Evolutionary conservation across 768 basidiomycete genomes (phyloP), one percentile per base, ranked within the genome.

Genomic region (Tricholoma bakamatsutake): DNA sequence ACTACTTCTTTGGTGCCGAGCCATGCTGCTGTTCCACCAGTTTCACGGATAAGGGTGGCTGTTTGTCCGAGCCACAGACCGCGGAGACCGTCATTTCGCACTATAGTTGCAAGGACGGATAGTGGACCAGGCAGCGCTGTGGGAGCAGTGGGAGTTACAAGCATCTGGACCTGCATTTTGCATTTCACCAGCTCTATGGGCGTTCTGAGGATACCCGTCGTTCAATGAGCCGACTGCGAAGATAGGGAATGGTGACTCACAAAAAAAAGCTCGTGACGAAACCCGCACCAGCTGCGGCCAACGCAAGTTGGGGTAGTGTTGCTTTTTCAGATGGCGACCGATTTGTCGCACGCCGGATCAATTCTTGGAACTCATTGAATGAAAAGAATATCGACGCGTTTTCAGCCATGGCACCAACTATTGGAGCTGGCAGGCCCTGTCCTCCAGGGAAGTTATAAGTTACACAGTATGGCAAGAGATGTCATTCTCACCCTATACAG

Each of bases 11-110:
- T 97, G 9, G 86, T 82, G 17, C 83, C 76, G 69, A 98, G 98
- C 96, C 96, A 98, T 1, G 92, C 88, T 0, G 88, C 84, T 4
- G 84, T 83, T 4, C 96, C 95, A 9, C 94, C 95, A 0, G 90
- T 91, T 68, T 98, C 96, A 18, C 96, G 89, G 30, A 98, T 81
- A 58, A 98, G 75, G 0, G 94, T 98, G 5, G 93, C 96, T 0
- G 87, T 91, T 62, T 98, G 96, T 2, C 96, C 96, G 5, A 96
- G 80, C 96, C 96, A 98, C n/a, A 98, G 82, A 5, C 95, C 95
- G 12, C 82, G 79, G 3, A 94, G 12, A 34, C 96, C 96, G 13
- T 82, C 76, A 0, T 77, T 72, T 39, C 81, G 81, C 11, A 97
- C 63, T 47, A 88, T 81, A 21, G 80, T 76, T 7, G 72, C 71